phyloP scores from a whole-genome alignment of 495 filamentous ascomycete species.

The Penicillium cosmopolitanum region DNA sequence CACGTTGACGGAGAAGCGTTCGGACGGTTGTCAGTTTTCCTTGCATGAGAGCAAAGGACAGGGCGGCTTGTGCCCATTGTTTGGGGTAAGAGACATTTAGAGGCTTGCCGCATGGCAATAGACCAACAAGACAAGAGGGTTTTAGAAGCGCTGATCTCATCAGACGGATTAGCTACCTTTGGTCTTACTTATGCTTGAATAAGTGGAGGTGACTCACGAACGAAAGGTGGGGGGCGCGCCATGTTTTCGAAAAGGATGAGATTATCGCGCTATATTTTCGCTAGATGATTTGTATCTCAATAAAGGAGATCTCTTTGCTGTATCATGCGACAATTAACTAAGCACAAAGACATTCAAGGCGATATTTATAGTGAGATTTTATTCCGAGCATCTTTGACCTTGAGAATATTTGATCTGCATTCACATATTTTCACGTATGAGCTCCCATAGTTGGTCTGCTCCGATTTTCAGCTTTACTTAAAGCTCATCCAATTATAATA shows the following conservation, averaged over 20 bases:
- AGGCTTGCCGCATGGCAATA: too few relatives aligned
- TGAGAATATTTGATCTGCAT: neutral
- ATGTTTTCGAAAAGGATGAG: neutral
- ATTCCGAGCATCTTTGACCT: neutral
- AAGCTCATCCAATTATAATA: too few relatives aligned
- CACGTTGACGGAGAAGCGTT: too few relatives aligned
- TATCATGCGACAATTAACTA: neutral
- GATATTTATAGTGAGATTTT: neutral
- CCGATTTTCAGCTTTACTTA: too few relatives aligned
- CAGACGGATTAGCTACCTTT: too few relatives aligned
- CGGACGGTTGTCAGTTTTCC: too few relatives aligned
- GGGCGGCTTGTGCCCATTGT: slow-evolving; percentile 2
- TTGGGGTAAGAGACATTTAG: too few relatives aligned
- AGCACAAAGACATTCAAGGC: neutral
- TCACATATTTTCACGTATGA: neutral
- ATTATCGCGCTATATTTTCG: neutral
- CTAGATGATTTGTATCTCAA: too few relatives aligned
- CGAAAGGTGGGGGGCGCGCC: neutral
- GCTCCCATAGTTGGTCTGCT: too few relatives aligned
- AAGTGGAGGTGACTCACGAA: neutral
- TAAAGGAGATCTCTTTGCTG: neutral
- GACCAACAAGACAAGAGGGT: too few relatives aligned
- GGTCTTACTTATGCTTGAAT: neutral
- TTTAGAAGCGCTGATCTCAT: too few relatives aligned
- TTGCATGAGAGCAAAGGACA: neutral